These are phyloP conservation scores for Dalbergia cochinchinensis DNA, from an alignment of 306 rosid genomes.

Conservation along the genomic window DNA sequence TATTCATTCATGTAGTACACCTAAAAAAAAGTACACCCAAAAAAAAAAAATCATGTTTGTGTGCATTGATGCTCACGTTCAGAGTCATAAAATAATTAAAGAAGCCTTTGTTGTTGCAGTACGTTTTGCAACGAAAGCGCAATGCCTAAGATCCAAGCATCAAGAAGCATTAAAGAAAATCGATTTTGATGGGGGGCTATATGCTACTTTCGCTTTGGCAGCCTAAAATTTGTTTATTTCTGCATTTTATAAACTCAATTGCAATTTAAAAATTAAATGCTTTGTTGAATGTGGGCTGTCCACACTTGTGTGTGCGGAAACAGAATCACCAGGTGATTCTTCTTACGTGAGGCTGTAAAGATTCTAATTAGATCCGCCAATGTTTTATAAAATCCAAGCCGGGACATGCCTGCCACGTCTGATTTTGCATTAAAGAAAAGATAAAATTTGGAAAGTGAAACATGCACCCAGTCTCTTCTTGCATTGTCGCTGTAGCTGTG, in stretches of 20 bases:
- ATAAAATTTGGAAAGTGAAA: constrained; percentile 44
- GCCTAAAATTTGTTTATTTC: constrained; percentile 32
- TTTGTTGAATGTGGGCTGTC: constrained; percentile 24
- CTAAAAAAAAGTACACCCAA: too few relatives aligned
- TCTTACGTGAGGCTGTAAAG: constrained; percentile 58
- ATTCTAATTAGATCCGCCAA: constrained; percentile 52
- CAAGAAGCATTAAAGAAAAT: constrained; percentile 50
- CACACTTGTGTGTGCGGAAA: neutral
- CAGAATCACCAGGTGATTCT: constrained; percentile 62
- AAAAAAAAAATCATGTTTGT: neutral
- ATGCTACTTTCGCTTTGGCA: constrained; percentile 25
- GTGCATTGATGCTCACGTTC: neutral
- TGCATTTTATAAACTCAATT: constrained; percentile 8
- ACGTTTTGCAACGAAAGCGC: constrained; percentile 45
- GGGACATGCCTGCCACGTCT: constrained; percentile 73
- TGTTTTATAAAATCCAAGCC: constrained; percentile 43
- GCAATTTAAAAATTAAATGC: constrained; percentile 8
- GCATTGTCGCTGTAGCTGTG: constrained; percentile 49
- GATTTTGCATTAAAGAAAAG: constrained; percentile 37
- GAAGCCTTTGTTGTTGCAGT: constrained; percentile 40
- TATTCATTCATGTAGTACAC: neutral
- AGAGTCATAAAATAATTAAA: constrained; percentile 16
- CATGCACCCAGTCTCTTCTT: constrained; percentile 51
- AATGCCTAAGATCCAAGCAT: constrained; percentile 54
- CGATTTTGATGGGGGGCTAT: constrained; percentile 42